Percentiles rank a stretch among this genome's conserved stretches.
These are phyloP conservation scores for Simplicillium sp. DNA, from an alignment of 2,329 filamentous ascomycete species.

Conservation along the genomic window DNA sequence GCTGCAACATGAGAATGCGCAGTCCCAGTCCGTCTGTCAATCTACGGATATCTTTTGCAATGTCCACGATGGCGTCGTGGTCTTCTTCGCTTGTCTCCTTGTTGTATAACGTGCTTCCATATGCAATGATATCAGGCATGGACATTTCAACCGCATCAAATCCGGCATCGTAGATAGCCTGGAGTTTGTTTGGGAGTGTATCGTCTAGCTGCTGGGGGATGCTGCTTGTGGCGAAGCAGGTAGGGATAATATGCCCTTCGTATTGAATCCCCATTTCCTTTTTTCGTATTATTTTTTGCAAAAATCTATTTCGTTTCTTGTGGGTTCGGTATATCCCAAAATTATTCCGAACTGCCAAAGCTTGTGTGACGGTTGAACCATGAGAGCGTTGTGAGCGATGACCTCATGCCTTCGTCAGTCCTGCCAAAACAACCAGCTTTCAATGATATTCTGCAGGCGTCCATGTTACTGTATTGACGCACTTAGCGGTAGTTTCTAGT, in stretches of 20 bases:
- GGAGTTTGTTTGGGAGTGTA: conserved; percentile 49
- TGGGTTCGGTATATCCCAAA: too few relatives aligned
- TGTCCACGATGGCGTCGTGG: conserved; percentile 45
- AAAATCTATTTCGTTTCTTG: too few relatives aligned
- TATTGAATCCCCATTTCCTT: conserved; percentile 2
- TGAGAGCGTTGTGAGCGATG: too few relatives aligned
- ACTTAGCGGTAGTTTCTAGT: too few relatives aligned
- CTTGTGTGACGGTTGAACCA: too few relatives aligned
- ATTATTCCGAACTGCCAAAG: too few relatives aligned
- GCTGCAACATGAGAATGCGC: conserved; percentile 62
- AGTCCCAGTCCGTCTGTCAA: conserved; percentile 46
- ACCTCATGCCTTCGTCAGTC: too few relatives aligned
- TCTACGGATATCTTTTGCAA: conserved; percentile 43
- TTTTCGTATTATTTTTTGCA: too few relatives aligned
- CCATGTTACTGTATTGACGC: too few relatives aligned
- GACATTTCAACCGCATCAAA: conserved; percentile 65
- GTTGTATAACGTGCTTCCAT: conserved; percentile 41
- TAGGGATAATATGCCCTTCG: conserved; percentile 22
- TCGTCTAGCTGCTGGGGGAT: conserved; percentile 35
- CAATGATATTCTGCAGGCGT: too few relatives aligned
- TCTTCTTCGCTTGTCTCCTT: conserved; percentile 45
- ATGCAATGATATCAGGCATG: conserved; percentile 61
- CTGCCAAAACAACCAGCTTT: too few relatives aligned
- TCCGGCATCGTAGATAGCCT: conserved; percentile 53
- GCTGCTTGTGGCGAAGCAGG: conserved; percentile 47